Evolutionary conservation across 2,329 filamentous ascomycete genomes (phyloP), one percentile per base, ranked within the genome.

Genomic region (Fusarium fujikuroi): DNA sequence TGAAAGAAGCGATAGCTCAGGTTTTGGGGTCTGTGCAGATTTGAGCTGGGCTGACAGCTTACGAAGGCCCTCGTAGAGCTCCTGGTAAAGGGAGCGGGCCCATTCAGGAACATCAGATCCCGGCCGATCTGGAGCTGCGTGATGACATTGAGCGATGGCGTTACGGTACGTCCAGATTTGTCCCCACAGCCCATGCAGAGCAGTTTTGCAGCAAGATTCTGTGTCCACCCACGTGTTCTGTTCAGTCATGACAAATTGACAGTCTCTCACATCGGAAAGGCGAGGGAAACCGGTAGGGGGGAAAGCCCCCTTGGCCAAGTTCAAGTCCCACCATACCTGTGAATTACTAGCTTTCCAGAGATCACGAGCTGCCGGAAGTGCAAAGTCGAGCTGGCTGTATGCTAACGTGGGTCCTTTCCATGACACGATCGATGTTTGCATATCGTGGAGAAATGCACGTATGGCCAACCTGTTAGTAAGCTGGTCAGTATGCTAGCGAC

Each of bases 111-210:
- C 52, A 43, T 66, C 66, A 40, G 56, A 30, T 8, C 56, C 50
- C 34, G 53, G 64, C 30, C 56, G 60, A 32, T 63, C 63, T 23
- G 58, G 44, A 52, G 59, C 57, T 52, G 47, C 42, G 36, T 57
- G 59, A 23, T 61, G 42, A 23, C 57, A 56, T 46, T 59, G 68
- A 42, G 62, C 73, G 53, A 76, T 50, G 25, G 64, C 70, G 46
- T 75, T 75, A 19, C 75, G 75, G 30, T 77, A 77, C 23, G 53
- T 67, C 75, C 70, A 77, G 42, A 77, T 75, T 47, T 75, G 75
- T 5, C 75, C 68, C 75, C 75, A 77, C n/a, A 77, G 47, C 4
- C 75, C 75, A 52, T 77, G 57, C 7, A 77, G 60, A 39, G 69
- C 57, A 37, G 61, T 44, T 23, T 66, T 76, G 42, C 64, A 75